Conservation (phyloP, 345 rosid species). For the Camelina neglecta region DNA sequence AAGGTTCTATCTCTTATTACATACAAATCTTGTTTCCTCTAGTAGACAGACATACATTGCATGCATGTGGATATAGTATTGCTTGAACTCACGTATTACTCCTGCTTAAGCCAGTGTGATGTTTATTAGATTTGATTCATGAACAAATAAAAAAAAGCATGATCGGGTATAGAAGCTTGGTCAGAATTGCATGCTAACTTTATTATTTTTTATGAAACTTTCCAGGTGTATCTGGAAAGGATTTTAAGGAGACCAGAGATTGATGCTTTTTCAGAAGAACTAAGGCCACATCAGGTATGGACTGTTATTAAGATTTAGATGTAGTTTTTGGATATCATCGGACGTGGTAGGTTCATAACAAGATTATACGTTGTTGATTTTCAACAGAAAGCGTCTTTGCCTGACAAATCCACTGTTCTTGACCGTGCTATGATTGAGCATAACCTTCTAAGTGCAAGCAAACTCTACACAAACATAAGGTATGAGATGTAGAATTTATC, state of each 20-base stretch:
- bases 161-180: constrained; percentile 25
- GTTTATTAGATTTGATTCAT: background rate
- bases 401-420: constrained; percentile 93
- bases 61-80: constrained; percentile 19
- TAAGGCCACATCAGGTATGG: constrained; percentile 91
- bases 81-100: constrained; percentile 12
- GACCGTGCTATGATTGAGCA: constrained; percentile 99
- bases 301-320: constrained; percentile 16
- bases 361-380: constrained; percentile 31
- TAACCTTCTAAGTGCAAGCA: constrained; percentile 95
- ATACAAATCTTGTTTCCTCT: constrained; percentile 19
- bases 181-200: constrained; percentile 25
- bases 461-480: constrained; percentile 97
- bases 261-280: constrained; percentile 90
- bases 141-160: background rate
- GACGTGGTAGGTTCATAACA: background rate
- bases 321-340: constrained; percentile 18
- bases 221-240: constrained; percentile 93
- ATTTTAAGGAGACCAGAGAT: constrained; percentile 95
- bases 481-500: constrained; percentile 33
- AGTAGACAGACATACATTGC: background rate
- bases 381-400: constrained; percentile 85
- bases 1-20: constrained; percentile 58
- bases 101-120: background rate
- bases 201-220: constrained; percentile 7